Evolutionary conservation across 75 land plant species (phyloP).

Genomic region (Chamaecyparis obtusa): DNA sequence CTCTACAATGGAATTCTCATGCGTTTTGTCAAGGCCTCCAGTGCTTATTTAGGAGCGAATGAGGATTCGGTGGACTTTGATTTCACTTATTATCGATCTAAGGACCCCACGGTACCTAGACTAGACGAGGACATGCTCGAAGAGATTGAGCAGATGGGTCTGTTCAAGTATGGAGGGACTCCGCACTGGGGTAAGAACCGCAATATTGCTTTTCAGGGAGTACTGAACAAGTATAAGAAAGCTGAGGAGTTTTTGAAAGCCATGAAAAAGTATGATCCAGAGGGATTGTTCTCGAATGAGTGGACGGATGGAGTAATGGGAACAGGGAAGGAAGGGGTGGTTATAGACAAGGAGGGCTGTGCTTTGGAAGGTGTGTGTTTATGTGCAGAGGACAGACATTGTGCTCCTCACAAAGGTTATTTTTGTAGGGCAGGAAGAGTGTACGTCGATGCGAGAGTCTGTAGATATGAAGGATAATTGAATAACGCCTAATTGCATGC

Average conservation of each 20-base stretch:
- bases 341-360: slow-evolving; percentile 38
- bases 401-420: slow-evolving; percentile 64
- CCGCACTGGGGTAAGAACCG: slow-evolving; percentile 95
- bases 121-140: slow-evolving; percentile 65
- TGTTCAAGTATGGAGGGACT: slow-evolving; percentile 64
- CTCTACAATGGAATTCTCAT: slow-evolving; percentile 70
- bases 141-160: slow-evolving; percentile 76
- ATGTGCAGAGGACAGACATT: slow-evolving; percentile 63
- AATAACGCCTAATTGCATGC: neutral
- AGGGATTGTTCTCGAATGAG: slow-evolving; percentile 61
- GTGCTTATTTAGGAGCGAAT: slow-evolving; percentile 59
- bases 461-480: slow-evolving; percentile 27
- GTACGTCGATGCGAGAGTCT: slow-evolving; percentile 70
- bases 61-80: slow-evolving; percentile 64
- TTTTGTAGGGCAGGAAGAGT: slow-evolving; percentile 58
- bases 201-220: slow-evolving; percentile 53
- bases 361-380: slow-evolving; percentile 85
- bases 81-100: slow-evolving; percentile 58
- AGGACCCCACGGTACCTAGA: slow-evolving; percentile 45
- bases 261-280: slow-evolving; percentile 53
- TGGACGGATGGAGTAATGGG: slow-evolving; percentile 77
- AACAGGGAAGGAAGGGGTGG: slow-evolving; percentile 15
- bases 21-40: slow-evolving; percentile 61
- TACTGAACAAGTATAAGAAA: slow-evolving; percentile 41
- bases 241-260: slow-evolving; percentile 38